Base-by-base conservation (phyloP, 164 flowering plant species). In the Kingdonia uniflora region DNA sequence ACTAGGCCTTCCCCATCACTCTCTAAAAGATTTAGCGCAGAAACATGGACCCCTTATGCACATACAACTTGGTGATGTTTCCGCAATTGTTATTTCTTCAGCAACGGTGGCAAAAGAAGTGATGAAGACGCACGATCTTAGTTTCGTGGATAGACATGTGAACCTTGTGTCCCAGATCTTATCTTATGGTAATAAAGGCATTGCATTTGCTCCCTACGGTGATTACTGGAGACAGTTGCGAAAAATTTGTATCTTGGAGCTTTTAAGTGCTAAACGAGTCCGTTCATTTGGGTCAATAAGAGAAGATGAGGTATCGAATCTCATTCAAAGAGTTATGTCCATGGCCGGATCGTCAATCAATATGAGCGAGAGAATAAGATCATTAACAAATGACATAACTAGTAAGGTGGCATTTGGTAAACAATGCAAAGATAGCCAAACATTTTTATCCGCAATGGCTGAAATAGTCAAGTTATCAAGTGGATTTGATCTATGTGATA, bases 11-110 rank as follows among this genome's bases (percentile, higher is more conserved):
- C n/a, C n/a, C n/a, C 53, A 50, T 33, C 39, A 5, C 19, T 7
- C 53, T 1, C 40, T 50, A 4, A 2, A 21, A 1, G 40, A 16
- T 20, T 11, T 50, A 14, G 19, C 53, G 2, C 6, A 26, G 21
- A 68, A 61, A 58, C 23, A 67, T 52, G 82, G 80, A 14, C 71
- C 76, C 0, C 15, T 78, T 5, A 78, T 77, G 76, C 71, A 66
- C 53, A 21, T 73, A 3, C 57, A 58, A 22, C 61, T 78, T 1
- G 80, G 80, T 1, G 64, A 75, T 47, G 59, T 75, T 13, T 52
- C 71, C 6, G 35, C 67, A 11, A 23, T 71, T 7, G 69, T 75
- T 0, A 56, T 75, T 23, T 73, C 82, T 13, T 68, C 77, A 12
- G 44, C 79, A 10, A 73, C 62, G 23, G 5, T 50, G 2, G 53